A percentile compares a stretch with the other conserved stretches of the same genome.
phyloP scores from a whole-genome alignment of 805 yeast genomes.

The Yarrowia hollandica region DNA sequence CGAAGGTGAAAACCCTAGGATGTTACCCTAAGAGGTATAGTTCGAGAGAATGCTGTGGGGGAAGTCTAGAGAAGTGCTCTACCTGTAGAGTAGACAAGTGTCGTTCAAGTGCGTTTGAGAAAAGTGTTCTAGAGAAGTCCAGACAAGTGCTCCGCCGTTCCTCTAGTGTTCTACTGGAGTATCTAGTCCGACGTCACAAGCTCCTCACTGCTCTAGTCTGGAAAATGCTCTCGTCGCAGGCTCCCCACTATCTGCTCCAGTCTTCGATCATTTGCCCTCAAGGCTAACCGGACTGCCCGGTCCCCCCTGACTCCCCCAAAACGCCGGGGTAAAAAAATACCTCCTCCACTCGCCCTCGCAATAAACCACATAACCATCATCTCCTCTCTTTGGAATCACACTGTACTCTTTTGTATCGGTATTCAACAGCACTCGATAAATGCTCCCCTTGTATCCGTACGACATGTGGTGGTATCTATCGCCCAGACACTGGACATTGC shows the following conservation, averaged over 20 bases:
- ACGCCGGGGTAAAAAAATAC: background rate
- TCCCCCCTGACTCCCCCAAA: background rate
- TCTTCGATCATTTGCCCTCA: background rate
- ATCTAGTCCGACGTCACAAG: too few species aligned
- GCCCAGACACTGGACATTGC: conserved; percentile 17
- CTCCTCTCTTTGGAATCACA: background rate
- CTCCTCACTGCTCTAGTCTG: too few species aligned
- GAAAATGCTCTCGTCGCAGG: background rate
- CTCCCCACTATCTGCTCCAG: too few species aligned
- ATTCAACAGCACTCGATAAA: background rate
- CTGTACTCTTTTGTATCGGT: background rate
- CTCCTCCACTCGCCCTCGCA: background rate
- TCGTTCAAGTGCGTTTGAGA: too few species aligned
- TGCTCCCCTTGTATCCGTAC: conserved; percentile 3
- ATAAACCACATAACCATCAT: background rate
- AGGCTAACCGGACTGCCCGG: background rate
- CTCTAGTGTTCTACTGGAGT: too few species aligned
- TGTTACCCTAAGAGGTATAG: too few species aligned
- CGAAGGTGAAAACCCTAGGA: too few species aligned
- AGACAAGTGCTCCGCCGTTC: too few species aligned
- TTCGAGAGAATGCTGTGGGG: too few species aligned
- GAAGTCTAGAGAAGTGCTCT: too few species aligned
- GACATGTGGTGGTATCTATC: conserved; percentile 14
- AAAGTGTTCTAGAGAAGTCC: too few species aligned
- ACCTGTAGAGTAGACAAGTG: too few species aligned